Evolutionary conservation across 208 protist genomes (phyloP).

Genomic region (Trypanosoma brucei): DNA sequence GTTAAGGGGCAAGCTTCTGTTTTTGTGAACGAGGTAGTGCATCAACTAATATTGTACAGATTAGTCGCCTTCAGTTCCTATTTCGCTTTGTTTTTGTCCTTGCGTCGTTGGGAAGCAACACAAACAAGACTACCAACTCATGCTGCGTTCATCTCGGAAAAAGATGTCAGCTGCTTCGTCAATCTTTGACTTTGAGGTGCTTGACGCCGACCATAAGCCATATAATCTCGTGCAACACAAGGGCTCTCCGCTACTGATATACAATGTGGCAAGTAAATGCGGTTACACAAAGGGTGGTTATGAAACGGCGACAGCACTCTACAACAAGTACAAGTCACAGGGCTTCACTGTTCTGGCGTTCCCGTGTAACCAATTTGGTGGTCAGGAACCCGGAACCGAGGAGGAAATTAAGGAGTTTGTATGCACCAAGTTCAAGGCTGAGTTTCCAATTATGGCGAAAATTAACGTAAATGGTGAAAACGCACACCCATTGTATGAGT

Average conservation of each 20-base stretch:
- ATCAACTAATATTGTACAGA: too few species aligned
- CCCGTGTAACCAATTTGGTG: constrained; percentile 90
- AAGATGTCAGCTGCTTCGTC: constrained; percentile 1
- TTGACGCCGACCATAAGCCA: constrained; percentile 58
- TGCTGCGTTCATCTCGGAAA: not conserved
- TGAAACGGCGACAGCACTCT: constrained; percentile 67
- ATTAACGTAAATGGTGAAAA: constrained; percentile 86
- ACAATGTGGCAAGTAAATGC: constrained; percentile 91
- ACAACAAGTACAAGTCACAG: constrained; percentile 80
- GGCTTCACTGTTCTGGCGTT: constrained; percentile 91
- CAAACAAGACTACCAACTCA: not conserved
- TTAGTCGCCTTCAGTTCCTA: too few species aligned
- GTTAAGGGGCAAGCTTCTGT: too few species aligned
- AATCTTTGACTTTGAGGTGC: constrained; percentile 81
- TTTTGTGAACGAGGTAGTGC: too few species aligned
- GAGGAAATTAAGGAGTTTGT: constrained; percentile 72
- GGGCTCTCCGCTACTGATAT: constrained; percentile 87
- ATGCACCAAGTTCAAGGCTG: constrained; percentile 53
- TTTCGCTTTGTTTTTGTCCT: too few species aligned
- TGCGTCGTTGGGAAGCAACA: too few species aligned
- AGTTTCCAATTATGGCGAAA: constrained; percentile 90
- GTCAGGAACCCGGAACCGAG: constrained; percentile 78
- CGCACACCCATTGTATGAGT: constrained; percentile 74
- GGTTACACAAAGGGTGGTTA: constrained; percentile 85
- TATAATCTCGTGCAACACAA: constrained; percentile 85